Evolutionary conservation across 2,329 filamentous ascomycete genomes (phyloP).

Genomic region (Exophiala aquamarina): DNA sequence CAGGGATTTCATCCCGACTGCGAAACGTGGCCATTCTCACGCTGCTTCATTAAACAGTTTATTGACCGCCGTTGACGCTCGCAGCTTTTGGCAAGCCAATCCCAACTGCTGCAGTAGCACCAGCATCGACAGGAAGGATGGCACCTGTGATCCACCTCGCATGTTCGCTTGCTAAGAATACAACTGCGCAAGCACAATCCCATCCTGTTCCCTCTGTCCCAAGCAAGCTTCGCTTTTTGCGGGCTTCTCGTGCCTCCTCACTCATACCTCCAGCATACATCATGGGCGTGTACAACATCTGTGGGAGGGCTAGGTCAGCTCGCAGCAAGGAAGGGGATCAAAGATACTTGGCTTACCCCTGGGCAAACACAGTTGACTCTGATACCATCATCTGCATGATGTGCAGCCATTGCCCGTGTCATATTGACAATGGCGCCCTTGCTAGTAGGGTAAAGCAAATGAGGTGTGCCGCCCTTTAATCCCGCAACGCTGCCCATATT

Average conservation of each 20-base stretch:
- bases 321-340: no score
- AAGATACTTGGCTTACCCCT: constrained; percentile 27
- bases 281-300: constrained; percentile 52
- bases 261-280: constrained; percentile 57
- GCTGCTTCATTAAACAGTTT: no score
- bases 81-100: constrained; percentile 1
- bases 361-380: constrained; percentile 58
- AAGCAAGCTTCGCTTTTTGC: constrained; percentile 52
- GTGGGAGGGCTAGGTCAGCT: no score
- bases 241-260: constrained; percentile 49
- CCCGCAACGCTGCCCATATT: constrained; percentile 66
- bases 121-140: constrained; percentile 47
- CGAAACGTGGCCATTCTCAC: no score
- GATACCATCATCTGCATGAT: constrained; percentile 53
- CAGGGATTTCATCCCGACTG: no score
- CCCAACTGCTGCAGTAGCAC: neutral
- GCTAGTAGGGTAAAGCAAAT: constrained; percentile 54
- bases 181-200: constrained; percentile 53
- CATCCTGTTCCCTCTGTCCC: constrained; percentile 56
- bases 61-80: neutral
- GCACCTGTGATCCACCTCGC: constrained; percentile 54
- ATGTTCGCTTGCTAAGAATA: constrained; percentile 53
- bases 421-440: constrained; percentile 58
- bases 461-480: constrained; percentile 53
- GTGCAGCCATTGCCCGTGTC: constrained; percentile 57